Evolutionary conservation across 1,139 yeast species (phyloP).

Genomic region (Debaryomyces nepalensis): DNA sequence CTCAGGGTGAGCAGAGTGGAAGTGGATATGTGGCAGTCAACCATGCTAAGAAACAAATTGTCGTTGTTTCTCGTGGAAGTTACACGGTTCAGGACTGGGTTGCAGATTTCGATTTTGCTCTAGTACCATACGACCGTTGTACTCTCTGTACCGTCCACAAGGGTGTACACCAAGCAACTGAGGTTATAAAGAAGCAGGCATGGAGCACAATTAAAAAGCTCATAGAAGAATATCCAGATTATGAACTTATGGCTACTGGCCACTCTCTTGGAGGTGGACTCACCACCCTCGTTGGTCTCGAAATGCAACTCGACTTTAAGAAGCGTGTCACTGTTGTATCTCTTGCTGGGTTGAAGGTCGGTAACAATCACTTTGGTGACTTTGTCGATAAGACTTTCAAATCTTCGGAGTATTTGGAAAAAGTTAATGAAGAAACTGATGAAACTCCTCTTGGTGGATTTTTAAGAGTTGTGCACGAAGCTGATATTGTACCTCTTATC

Average conservation of each 20-base stretch:
- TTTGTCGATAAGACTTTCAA: constrained; percentile 5
- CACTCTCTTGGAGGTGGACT: constrained; percentile 11
- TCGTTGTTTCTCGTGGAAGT: constrained; percentile 10
- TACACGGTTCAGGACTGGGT: constrained; percentile 6
- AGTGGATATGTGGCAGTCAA: constrained; percentile 5
- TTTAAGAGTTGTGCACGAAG: constrained; percentile 7
- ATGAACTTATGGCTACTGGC: constrained; percentile 9
- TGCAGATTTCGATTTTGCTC: constrained; percentile 4
- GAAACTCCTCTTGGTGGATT: constrained; percentile 3
- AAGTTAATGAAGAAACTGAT: background rate
- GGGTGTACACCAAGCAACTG: constrained; percentile 4
- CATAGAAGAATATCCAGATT: constrained; percentile 7
- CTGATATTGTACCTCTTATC: constrained; percentile 7
- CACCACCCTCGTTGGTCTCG: constrained; percentile 5
- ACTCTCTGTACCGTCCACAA: constrained; percentile 3
- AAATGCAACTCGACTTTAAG: constrained; percentile 1
- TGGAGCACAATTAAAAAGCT: constrained; percentile 4
- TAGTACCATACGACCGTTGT: constrained; percentile 8
- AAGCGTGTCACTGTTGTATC: constrained; percentile 7
- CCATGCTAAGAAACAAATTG: constrained; percentile 5
- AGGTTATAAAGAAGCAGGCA: constrained; percentile 3
- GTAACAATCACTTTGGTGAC: constrained; percentile 5
- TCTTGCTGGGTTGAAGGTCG: constrained; percentile 8
- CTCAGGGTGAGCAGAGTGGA: constrained; percentile 1
- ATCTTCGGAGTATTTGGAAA: background rate